A percentile compares a stretch with the other conserved stretches of the same genome.
Evolutionary conservation across 306 rosid genomes (phyloP).

Genomic region (Alnus glutinosa): DNA sequence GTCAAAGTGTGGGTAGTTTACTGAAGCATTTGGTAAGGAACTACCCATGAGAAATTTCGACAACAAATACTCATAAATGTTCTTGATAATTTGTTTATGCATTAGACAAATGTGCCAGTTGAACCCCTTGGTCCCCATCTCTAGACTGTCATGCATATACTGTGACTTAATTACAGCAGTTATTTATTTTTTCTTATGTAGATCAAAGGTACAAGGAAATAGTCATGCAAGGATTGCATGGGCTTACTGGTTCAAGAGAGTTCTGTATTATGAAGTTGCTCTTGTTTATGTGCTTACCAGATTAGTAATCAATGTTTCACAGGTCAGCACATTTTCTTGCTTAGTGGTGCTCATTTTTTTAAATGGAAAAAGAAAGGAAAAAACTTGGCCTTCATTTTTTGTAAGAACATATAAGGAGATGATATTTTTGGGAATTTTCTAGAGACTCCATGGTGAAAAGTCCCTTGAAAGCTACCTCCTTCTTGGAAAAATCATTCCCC

Average conservation of each 20-base stretch:
- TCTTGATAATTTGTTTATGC: background rate
- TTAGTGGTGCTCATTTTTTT: slow-evolving; percentile 17
- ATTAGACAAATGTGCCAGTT: background rate
- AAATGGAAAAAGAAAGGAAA: slow-evolving; percentile 8
- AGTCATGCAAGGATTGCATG: slow-evolving; percentile 71
- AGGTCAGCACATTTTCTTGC: slow-evolving; percentile 51
- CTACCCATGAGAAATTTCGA: background rate
- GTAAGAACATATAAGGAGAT: slow-evolving; percentile 6
- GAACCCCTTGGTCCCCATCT: background rate
- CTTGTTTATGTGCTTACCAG: slow-evolving; percentile 76
- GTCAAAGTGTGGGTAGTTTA: background rate
- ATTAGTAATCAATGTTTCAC: slow-evolving; percentile 80
- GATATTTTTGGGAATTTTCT: background rate
- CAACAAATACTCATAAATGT: background rate
- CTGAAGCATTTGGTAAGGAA: background rate
- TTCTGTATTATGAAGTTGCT: slow-evolving; percentile 90
- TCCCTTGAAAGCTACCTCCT: background rate
- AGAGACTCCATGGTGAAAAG: background rate
- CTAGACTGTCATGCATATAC: slow-evolving; percentile 1
- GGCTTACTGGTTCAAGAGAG: slow-evolving; percentile 92
- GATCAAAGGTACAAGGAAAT: slow-evolving; percentile 68
- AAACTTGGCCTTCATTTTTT: background rate
- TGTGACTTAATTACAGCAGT: background rate
- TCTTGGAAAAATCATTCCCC: background rate
- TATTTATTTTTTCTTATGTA: slow-evolving; percentile 27